These are phyloP conservation scores for Pichia eremophila DNA, from an alignment of 805 yeast genomes.

Conservation along the genomic window DNA sequence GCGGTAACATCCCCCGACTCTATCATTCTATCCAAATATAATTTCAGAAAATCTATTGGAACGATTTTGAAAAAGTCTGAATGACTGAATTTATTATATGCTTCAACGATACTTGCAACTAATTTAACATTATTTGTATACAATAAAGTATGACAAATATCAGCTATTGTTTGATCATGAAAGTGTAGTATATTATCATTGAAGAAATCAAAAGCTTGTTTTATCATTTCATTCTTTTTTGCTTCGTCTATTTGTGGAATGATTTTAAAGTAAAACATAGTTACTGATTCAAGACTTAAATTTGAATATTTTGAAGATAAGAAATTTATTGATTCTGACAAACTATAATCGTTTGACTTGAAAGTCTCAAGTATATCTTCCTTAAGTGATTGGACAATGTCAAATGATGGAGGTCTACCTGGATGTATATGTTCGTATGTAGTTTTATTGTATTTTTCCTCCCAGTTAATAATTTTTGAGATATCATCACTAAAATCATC, in stretches of 20 bases:
- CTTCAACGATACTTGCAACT: constrained; percentile 2
- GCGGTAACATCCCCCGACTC: constrained; percentile 12
- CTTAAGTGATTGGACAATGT: background rate
- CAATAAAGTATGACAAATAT: constrained; percentile 1
- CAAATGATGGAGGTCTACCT: background rate
- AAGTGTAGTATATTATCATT: constrained; percentile 7
- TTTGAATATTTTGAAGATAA: background rate
- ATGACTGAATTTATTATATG: constrained; percentile 2
- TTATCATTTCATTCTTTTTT: background rate
- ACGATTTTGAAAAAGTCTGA: constrained; percentile 2
- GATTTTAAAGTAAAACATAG: background rate
- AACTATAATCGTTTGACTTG: background rate
- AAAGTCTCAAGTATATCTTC: background rate
- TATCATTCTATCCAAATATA: constrained; percentile 12
- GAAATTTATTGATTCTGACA: background rate
- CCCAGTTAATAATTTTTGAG: background rate
- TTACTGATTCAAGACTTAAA: constrained; percentile 5
- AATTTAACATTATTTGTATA: background rate
- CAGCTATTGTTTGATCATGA: constrained; percentile 8
- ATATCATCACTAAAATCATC: background rate
- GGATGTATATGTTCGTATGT: background rate
- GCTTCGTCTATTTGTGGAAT: background rate
- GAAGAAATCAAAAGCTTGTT: constrained; percentile 3
- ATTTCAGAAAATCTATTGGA: constrained; percentile 1
- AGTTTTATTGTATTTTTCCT: background rate